phyloP scores from a whole-genome alignment of 352 stramenopile species.

The Globisporangium paroecandrum region DNA sequence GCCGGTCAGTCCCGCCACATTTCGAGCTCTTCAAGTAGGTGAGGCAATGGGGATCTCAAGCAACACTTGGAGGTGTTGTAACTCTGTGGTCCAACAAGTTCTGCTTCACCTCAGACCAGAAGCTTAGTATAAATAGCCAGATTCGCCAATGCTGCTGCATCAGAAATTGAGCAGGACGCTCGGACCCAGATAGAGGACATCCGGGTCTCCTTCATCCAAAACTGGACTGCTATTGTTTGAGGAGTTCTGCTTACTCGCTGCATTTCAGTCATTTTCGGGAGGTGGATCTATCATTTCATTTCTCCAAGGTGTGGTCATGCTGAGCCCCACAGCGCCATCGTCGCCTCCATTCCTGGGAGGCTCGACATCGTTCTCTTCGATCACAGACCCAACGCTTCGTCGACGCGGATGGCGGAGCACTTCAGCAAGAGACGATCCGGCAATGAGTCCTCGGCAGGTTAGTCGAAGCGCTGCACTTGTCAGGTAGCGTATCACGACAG shows the following conservation, averaged over 20 bases:
- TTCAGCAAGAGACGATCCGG: constrained; percentile 19
- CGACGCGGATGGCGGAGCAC: constrained; percentile 50
- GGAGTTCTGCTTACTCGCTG: neutral
- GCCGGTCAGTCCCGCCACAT: neutral
- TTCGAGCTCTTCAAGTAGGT: neutral
- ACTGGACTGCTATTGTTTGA: neutral
- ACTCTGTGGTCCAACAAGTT: too few relatives aligned
- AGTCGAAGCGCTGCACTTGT: neutral
- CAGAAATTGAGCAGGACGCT: neutral
- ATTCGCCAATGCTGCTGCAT: neutral
- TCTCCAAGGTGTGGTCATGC: constrained; percentile 1
- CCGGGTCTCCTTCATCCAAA: neutral
- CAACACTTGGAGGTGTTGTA: too few relatives aligned
- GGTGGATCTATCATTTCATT: neutral
- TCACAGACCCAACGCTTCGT: constrained; percentile 58
- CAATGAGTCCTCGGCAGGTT: constrained; percentile 29
- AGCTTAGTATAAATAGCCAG: neutral
- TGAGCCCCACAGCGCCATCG: constrained; percentile 4
- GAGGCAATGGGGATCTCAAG: too few relatives aligned
- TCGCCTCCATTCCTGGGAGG: constrained; percentile 5
- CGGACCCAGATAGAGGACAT: neutral
- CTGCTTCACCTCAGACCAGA: too few relatives aligned
- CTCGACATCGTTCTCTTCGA: constrained; percentile 40
- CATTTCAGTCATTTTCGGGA: neutral
- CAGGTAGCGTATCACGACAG: neutral